These are phyloP conservation scores for Chenopodium album DNA, from an alignment of 148 eudicot species.

Conservation along the genomic window DNA sequence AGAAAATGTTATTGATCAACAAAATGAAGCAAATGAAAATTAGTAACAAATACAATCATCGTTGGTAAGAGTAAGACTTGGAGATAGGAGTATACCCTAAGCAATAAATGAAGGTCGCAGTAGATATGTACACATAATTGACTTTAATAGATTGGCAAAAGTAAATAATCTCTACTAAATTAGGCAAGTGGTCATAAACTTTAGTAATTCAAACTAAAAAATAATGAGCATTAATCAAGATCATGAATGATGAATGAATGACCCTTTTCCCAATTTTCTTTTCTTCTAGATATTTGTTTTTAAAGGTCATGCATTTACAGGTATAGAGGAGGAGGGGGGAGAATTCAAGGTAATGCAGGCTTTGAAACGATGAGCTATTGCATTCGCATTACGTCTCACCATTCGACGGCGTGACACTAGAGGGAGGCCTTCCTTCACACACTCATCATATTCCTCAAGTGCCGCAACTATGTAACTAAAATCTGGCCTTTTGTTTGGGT, in stretches of 20 bases:
- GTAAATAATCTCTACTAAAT: constrained; percentile 9
- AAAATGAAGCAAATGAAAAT: background rate
- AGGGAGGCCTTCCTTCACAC: constrained; percentile 92
- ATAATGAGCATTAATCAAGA: constrained; percentile 8
- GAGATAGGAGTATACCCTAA: background rate
- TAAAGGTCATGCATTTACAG: constrained; percentile 54
- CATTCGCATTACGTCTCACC: constrained; percentile 48
- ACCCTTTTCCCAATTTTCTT: background rate
- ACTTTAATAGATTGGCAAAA: background rate
- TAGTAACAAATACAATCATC: background rate
- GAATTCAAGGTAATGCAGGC: constrained; percentile 52
- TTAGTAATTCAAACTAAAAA: background rate
- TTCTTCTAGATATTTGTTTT: background rate
- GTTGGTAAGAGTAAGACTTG: background rate
- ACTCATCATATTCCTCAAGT: constrained; percentile 73
- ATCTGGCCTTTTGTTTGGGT: constrained; percentile 90
- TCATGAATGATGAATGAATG: constrained; percentile 8
- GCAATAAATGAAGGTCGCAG: constrained; percentile 6
- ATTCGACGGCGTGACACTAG: constrained; percentile 59
- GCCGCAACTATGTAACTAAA: constrained; percentile 74
- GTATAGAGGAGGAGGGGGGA: constrained; percentile 45
- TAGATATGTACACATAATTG: constrained; percentile 17
- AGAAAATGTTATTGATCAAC: background rate
- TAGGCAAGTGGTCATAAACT: background rate
- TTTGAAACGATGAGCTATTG: constrained; percentile 61